Base-by-base conservation (phyloP, 2,329 filamentous ascomycete genomes). In the Bipolaris oryzae region DNA sequence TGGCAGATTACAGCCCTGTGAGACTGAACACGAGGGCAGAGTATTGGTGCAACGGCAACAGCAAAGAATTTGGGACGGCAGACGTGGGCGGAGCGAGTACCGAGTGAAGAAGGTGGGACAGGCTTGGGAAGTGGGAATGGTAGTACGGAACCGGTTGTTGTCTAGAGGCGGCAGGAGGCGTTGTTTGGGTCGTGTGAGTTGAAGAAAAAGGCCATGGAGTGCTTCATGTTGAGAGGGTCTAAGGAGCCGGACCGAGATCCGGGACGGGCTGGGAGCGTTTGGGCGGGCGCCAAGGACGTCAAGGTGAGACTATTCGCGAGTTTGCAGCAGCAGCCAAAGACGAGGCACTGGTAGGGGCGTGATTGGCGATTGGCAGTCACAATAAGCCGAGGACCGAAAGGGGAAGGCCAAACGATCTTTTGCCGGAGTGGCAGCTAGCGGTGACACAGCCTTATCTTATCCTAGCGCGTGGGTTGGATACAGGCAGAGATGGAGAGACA, bases 381-480 rank as follows among this genome's bases (percentile, higher is more conserved):
- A 56, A 49, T 57, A 44, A 33, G 53, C 35, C 18, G 23, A 41
- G 15, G 49, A 50, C 63, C 59, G 44, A 45, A 67, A 68, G 64
- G 61, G 60, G 57, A 63, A 61, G 13, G 51, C 47, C 43, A 21
- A 63, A 16, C 61, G 60, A 67, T 61, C 58, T 60, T 44, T 53
- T 63, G 51, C 60, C 58, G 53, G 33, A 59, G 67, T 53, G 57
- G 60, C 61, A 16, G 55, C 54, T 63, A 51, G 56, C 46, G 51
- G 44, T 47, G 52, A 53, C 45, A 52, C 56, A 50, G 59, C 53
- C 63, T 49, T 63, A 63, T 70, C 67, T 44, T 23, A 23, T 41
- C 38, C 70, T 63, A 55, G 66, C 59, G 56, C 51, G 56, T 68
- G 67, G 70, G 69, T 64, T 69, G 68, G 57, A 63, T 64, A 66